These are phyloP conservation scores for Filobasidium uniguttulatum DNA, from an alignment of 1,284 basidiomycete genomes.

Conservation along the genomic window DNA sequence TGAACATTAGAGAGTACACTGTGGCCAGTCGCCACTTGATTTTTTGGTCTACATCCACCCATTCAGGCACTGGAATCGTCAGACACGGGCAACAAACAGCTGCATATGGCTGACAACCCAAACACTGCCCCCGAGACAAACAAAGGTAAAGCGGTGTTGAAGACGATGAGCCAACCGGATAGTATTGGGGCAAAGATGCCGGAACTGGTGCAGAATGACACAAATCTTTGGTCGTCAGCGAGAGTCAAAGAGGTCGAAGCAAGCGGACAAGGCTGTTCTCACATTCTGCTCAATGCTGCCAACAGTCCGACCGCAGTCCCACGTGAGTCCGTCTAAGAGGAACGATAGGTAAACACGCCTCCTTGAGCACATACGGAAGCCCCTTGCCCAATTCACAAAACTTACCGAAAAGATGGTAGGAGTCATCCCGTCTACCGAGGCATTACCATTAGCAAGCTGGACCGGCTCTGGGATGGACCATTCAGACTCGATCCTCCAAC, in stretches of 20 bases:
- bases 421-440: constrained; percentile 51
- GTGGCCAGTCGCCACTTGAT: not conserved
- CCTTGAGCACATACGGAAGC: not conserved
- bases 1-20: constrained; percentile 19
- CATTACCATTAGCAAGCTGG: not conserved
- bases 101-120: constrained; percentile 11
- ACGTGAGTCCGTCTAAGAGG: constrained; percentile 51
- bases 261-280: constrained; percentile 33
- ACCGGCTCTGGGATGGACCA: constrained; percentile 1
- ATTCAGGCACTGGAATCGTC: not conserved
- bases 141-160: too few species aligned
- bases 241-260: too few species aligned
- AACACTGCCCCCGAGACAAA: too few species aligned
- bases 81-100: too few species aligned
- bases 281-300: constrained; percentile 76
- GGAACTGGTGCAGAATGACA: too few species aligned
- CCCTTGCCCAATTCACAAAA: not conserved
- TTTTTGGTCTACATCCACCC: not conserved
- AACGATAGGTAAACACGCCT: not conserved
- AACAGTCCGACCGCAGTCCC: constrained; percentile 87
- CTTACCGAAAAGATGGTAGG: constrained; percentile 62
- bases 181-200: too few species aligned
- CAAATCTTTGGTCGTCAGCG: too few species aligned
- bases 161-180: too few species aligned
- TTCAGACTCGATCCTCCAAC: constrained; percentile 28